Base-by-base conservation (phyloP, 1,139 yeast species). In the Suhomyces bokatorum region DNA sequence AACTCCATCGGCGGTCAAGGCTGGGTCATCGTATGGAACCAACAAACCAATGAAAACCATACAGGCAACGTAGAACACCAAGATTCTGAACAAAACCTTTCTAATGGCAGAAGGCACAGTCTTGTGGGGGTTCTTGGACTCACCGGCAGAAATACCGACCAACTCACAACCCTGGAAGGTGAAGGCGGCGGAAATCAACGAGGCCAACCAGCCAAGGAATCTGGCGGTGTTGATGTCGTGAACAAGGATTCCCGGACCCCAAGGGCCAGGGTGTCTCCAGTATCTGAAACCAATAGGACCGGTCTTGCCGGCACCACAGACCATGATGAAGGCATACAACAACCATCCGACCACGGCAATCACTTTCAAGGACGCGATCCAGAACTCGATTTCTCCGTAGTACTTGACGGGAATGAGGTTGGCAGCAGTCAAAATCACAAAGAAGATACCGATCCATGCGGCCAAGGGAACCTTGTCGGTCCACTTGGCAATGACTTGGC, bases 251-350 rank as follows among this genome's bases (percentile, higher is more conserved):
- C 88, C 89, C 8, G 83, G 76, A 51, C 88, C 90, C 83, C 78
- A 88, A 2, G 97, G 84, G 43, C 97, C 97, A 3, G 97, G 97
- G 59, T 90, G 70, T 66, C 91, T 81, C 97, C 97, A 91, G 70
- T 90, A 89, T 63, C 90, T 76, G 73, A 85, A 86, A 7, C 93
- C 95, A 38, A 87, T 78, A 13, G 90, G 86, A 14, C 90, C 89
- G 13, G 79, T 74, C 37, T 64, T 54, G 45, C 86, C 84, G 11
- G 85, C 88, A 53, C 95, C 95, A 60, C 88, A 82, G 26, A 83
- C 87, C 72, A 83, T 81, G 59, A 81, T 70, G 51, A 85, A 71
- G 32, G 87, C 84, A 56, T 83, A 84, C 29, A 85, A 57, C 53
- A 85, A 65, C 78, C 86, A 84, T 20, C 91, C 91, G 12, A 82